Percentiles rank a stretch among this genome's conserved stretches.
These are phyloP conservation scores for Cladosporium phlei DNA, from an alignment of 2,329 filamentous ascomycete species.

Conservation along the genomic window DNA sequence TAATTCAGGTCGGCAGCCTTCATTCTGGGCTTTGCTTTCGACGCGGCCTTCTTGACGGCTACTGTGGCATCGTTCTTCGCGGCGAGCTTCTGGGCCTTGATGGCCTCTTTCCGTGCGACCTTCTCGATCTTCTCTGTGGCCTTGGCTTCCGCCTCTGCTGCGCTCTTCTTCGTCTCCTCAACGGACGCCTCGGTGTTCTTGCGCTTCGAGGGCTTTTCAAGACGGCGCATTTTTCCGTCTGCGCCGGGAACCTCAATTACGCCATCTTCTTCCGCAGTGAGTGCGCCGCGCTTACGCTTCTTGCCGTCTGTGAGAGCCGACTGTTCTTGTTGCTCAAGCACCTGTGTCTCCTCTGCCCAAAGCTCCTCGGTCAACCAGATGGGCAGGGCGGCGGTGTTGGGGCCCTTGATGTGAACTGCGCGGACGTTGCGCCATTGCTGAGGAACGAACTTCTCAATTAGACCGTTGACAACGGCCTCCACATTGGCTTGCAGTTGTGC, in stretches of 20 bases:
- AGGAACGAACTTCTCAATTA: constrained; percentile 76
- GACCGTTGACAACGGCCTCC: constrained; percentile 60
- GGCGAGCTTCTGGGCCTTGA: constrained; percentile 16
- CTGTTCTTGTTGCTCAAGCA: constrained; percentile 52
- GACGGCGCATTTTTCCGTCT: constrained; percentile 31
- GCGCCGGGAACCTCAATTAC: constrained; percentile 29
- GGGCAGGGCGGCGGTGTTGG: constrained; percentile 82
- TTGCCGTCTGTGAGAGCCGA: constrained; percentile 25
- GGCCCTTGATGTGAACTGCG: constrained; percentile 83
- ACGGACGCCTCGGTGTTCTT: constrained; percentile 21
- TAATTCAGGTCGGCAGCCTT: constrained; percentile 23
- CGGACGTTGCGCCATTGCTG: constrained; percentile 85
- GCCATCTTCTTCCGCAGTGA: constrained; percentile 22
- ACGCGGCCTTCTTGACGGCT: constrained; percentile 12
- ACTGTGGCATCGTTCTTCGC: constrained; percentile 7
- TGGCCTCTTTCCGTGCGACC: constrained; percentile 18
- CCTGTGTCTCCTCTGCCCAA: constrained; percentile 68
- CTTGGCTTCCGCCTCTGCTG: constrained; percentile 22
- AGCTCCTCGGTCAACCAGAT: constrained; percentile 91
- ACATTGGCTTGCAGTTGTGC: constrained; percentile 78
- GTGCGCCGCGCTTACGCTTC: constrained; percentile 31
- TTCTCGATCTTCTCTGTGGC: constrained; percentile 22
- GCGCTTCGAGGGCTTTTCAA: constrained; percentile 23
- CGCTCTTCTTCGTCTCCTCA: constrained; percentile 25
- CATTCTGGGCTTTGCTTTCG: constrained; percentile 15